Evolutionary conservation across 1,284 basidiomycete species (phyloP), one percentile per base, ranked within the genome.

Genomic region (Mycena sp.): DNA sequence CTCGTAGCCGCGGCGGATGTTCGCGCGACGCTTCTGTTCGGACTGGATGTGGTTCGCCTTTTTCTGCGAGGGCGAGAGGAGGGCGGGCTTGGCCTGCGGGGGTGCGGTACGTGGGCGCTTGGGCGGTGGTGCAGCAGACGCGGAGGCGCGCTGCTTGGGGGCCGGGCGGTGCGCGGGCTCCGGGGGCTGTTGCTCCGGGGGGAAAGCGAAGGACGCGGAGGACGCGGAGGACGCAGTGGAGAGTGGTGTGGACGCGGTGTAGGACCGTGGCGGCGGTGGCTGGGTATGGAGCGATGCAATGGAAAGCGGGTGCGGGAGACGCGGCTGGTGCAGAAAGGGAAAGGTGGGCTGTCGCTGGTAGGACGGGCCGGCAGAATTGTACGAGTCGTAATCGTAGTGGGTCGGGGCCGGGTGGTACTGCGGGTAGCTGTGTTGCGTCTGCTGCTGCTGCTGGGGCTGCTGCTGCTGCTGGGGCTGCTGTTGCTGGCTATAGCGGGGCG

Each of bases 41-140:
- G 88, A 91, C 69, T 95, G 93, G 67, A 96, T 96, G 73, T 96
- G 94, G 71, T 96, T 96, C 41, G 93, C 93, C 75, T 95, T 95
- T 77, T 96, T 96, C 80, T 96, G 94, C 10, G 90, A 91, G 0
- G 88, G 85, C 0, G 90, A 87, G 17, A 94, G 80, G 17, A 93
- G 78, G 0, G 82, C 72, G 32, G 82, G 83, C 66, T 87, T 87
- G 46, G 74, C 44, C 1, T 63, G 56, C 49, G 63, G 65, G 11
- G 58, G 23, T 2, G 48, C 40, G n/a, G 51, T 53, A 10, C 43
- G 52, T 5, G 61, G 28, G 30, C 44, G 55, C 40, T 59, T 54
- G n/a, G n/a, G n/a, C n/a, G n/a, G n/a, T n/a, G n/a, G n/a, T n/a
- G n/a, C n/a, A n/a, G n/a, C n/a, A n/a, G n/a, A n/a, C n/a, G n/a